These are phyloP conservation scores for Penicillium nordicum DNA, from an alignment of 2,329 filamentous ascomycete genomes.

Conservation along the genomic window DNA sequence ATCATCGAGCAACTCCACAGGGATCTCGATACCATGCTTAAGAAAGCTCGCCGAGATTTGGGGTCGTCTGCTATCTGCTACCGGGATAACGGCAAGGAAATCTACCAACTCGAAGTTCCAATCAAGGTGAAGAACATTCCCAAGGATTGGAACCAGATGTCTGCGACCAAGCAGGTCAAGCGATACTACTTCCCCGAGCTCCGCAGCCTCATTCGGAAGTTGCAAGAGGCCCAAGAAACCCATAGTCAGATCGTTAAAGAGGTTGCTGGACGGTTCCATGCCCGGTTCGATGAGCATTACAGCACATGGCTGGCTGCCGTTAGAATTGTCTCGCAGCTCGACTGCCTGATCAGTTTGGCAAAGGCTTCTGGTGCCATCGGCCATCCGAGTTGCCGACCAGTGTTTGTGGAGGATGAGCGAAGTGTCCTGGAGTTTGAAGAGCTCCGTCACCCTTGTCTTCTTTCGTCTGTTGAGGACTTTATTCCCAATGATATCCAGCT, in stretches of 20 bases:
- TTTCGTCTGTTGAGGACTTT: slow-evolving; percentile 84
- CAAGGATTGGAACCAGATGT: slow-evolving; percentile 92
- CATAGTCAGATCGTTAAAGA: slow-evolving; percentile 89
- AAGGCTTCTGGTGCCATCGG: slow-evolving; percentile 82
- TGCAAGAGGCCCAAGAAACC: slow-evolving; percentile 92
- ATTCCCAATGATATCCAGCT: slow-evolving; percentile 93
- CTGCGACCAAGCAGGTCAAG: slow-evolving; percentile 82
- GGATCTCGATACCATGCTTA: slow-evolving; percentile 68
- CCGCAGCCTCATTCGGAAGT: slow-evolving; percentile 72
- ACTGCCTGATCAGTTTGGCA: slow-evolving; percentile 90
- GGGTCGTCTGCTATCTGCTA: slow-evolving; percentile 71
- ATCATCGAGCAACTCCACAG: slow-evolving; percentile 71
- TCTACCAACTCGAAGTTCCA: slow-evolving; percentile 91
- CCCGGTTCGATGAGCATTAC: slow-evolving; percentile 84
- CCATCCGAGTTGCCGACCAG: slow-evolving; percentile 79
- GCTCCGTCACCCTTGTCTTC: slow-evolving; percentile 91
- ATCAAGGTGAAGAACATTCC: slow-evolving; percentile 78
- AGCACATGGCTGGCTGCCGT: slow-evolving; percentile 83
- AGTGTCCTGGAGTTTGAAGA: slow-evolving; percentile 90
- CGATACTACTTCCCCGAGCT: slow-evolving; percentile 90
- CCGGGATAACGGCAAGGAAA: slow-evolving; percentile 88
- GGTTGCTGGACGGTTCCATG: slow-evolving; percentile 77
- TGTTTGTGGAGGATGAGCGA: slow-evolving; percentile 80
- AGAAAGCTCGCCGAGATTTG: slow-evolving; percentile 67
- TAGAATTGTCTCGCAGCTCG: slow-evolving; percentile 83